Evolutionary conservation across 2,329 filamentous ascomycete species (phyloP), one percentile per base, ranked within the genome.

Genomic region (Trichoderma aggressivum): DNA sequence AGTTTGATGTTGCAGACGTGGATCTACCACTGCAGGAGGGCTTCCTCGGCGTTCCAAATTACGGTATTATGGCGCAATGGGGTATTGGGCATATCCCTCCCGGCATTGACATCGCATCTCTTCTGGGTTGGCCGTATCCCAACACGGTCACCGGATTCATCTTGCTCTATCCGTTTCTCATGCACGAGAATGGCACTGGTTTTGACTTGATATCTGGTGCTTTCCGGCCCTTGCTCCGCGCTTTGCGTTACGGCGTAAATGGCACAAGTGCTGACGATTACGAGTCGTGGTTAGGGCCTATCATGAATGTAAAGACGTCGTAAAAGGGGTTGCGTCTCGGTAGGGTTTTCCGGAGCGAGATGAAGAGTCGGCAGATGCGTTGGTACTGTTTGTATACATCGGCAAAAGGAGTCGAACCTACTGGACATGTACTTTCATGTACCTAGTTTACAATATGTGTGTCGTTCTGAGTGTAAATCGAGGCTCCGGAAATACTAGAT

Each of bases 321-420:
- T 62, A 21, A 55, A 55, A 81, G 24, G 53, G 12, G 10, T 3
- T 26, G 28, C 10, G 28, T 30, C 34, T 32, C 7, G 56, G 28
- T 34, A n/a, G 16, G 56, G 28, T 21, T 7, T n/a, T 21, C n/a
- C 43, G 43, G 30, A 59, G 28, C 28, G n/a, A 59, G 24, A 58
- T 58, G 28, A 59, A 32, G 28, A 32, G 1, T 59, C 28, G 18
- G 26, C 21, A 21, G 28, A 32, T 58, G 8, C 43, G n/a, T 50
- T 50, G 24, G 43, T 50, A 2, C n/a, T 21, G 11, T 24, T 21
- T 21, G 43, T 24, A 50, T 21, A 11, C 32, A 34, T 34, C 8
- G 8, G 32, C 32, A 34, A 34, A 34, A 34, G 11, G 7, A 21
- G n/a, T 1, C 36, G 36, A 7, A 39, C 8, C 36, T 39, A n/a